Conservation (phyloP, 805 yeast species). For the Candida pini region DNA sequence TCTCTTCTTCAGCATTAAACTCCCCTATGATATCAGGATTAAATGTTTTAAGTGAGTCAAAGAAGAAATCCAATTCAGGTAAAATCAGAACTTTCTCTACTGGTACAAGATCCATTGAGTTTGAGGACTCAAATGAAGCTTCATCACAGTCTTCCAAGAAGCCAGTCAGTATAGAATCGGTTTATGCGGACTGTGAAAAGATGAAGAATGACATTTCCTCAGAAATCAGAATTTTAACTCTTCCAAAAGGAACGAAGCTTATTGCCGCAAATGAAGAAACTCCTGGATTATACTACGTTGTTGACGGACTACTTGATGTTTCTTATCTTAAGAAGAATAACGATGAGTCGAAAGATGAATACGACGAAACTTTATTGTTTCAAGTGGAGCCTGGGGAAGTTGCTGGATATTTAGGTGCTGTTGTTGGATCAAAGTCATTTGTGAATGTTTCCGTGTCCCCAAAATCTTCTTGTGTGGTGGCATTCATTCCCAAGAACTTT, state of each 20-base stretch:
- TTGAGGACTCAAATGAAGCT: too few relatives aligned
- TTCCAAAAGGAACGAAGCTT: slow-evolving; percentile 48
- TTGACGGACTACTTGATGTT: slow-evolving; percentile 74
- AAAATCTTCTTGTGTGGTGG: slow-evolving; percentile 61
- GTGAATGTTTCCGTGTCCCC: slow-evolving; percentile 62
- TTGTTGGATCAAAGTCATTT: slow-evolving; percentile 75
- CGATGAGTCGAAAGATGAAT: slow-evolving; percentile 9
- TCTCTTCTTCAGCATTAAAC: slow-evolving; percentile 15
- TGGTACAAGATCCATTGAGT: slow-evolving; percentile 11
- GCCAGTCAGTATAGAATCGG: too few relatives aligned
- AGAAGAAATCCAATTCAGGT: too few relatives aligned
- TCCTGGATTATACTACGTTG: slow-evolving; percentile 73
- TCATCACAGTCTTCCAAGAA: too few relatives aligned
- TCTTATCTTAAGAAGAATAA: slow-evolving; percentile 33
- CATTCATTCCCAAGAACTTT: slow-evolving; percentile 57
- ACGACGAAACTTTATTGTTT: slow-evolving; percentile 40
- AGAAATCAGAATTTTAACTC: slow-evolving; percentile 49
- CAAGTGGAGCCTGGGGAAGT: slow-evolving; percentile 71
- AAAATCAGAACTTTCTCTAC: slow-evolving; percentile 21
- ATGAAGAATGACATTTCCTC: slow-evolving; percentile 57
- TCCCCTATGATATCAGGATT: slow-evolving; percentile 19
- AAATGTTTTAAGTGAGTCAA: too few relatives aligned
- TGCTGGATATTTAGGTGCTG: slow-evolving; percentile 80
- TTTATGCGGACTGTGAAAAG: slow-evolving; percentile 36
- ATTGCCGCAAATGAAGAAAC: slow-evolving; percentile 61